Conservation (phyloP, 2,329 filamentous ascomycete species). For the Penicillium frequentans region DNA sequence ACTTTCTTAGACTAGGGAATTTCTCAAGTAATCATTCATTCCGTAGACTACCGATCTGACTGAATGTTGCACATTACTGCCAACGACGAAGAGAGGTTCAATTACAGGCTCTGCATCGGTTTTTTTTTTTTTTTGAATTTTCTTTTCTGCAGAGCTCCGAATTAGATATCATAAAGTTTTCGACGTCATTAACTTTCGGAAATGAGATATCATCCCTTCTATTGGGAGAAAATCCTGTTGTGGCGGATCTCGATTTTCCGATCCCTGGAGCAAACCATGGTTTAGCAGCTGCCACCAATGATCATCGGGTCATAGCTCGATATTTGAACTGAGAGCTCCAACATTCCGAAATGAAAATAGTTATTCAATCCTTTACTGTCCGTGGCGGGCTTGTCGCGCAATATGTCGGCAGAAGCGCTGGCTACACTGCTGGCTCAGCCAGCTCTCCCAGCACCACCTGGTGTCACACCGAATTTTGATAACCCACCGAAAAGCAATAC, state of each 20-base stretch:
- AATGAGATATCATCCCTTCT: neutral
- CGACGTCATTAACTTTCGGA: no score
- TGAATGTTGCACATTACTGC: no score
- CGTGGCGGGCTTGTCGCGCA: neutral
- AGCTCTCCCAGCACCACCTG: slow-evolving; percentile 17
- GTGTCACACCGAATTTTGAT: slow-evolving; percentile 21
- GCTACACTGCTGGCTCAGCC: slow-evolving; percentile 11
- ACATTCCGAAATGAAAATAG: neutral
- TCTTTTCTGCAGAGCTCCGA: no score
- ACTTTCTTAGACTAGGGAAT: no score
- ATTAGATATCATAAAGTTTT: no score
- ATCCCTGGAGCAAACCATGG: neutral
- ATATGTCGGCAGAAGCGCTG: slow-evolving; percentile 7
- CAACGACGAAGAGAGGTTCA: no score
- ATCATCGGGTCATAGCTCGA: neutral
- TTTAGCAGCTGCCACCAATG: neutral
- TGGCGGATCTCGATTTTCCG: neutral
- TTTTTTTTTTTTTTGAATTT: no score
- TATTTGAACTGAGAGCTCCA: neutral
- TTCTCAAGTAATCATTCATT: no score
- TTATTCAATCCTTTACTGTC: neutral
- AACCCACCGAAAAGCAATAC: slow-evolving; percentile 22
- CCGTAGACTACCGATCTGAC: no score
- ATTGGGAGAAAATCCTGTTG: neutral
- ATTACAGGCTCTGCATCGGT: no score